Percentiles rank a stretch among this genome's conserved stretches.
Evolutionary conservation across 768 basidiomycete genomes (phyloP).

Genomic region (Pleurotus sapidus): DNA sequence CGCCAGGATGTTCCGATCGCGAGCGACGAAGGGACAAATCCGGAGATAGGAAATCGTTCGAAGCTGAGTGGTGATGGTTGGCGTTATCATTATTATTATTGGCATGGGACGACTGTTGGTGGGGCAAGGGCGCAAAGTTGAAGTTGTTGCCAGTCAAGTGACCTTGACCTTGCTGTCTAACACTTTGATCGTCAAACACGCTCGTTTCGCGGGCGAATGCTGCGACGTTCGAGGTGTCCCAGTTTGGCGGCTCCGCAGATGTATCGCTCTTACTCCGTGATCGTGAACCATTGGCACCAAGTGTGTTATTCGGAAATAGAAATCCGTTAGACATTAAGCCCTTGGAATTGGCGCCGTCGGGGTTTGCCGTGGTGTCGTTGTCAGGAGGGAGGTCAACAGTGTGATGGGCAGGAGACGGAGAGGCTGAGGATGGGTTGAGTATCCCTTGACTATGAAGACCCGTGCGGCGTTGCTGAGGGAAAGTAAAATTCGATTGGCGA

Average conservation of each 20-base stretch:
- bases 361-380: constrained; percentile 5
- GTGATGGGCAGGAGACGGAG: constrained; percentile 16
- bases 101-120: neutral
- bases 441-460: constrained; percentile 9
- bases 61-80: neutral
- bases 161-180: no score
- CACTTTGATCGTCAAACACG: neutral
- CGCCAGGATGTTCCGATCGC: constrained; percentile 21
- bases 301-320: constrained; percentile 9
- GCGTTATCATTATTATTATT: constrained; percentile 1
- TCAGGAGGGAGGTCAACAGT: constrained; percentile 5
- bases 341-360: constrained; percentile 28
- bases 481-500: neutral
- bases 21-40: constrained; percentile 23
- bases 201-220: neutral
- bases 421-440: constrained; percentile 12
- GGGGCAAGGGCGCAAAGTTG: constrained; percentile 8
- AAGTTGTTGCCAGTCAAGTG: constrained; percentile 17
- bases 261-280: constrained; percentile 60
- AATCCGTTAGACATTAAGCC: constrained; percentile 1
- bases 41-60: constrained; percentile 24
- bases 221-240: constrained; percentile 32
- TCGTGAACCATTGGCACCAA: constrained; percentile 22
- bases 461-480: constrained; percentile 1
- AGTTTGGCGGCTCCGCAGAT: constrained; percentile 50